Evolutionary conservation across 331 rosid species (phyloP).

Genomic region (Acacia pycnantha): DNA sequence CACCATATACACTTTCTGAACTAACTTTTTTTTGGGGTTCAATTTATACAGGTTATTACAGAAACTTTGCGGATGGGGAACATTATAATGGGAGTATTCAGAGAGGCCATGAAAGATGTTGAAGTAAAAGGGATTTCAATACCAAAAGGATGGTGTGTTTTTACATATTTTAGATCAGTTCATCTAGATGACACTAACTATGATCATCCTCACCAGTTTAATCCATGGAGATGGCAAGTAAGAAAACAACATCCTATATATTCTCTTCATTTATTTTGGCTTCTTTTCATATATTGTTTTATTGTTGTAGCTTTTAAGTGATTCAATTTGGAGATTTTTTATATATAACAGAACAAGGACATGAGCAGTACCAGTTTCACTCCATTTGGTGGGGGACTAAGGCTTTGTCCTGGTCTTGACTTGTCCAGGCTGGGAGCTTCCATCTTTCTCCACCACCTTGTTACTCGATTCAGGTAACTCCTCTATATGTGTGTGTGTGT

Average conservation of each 20-base stretch:
- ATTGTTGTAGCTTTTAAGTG: slow-evolving; percentile 15
- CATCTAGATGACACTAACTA: slow-evolving; percentile 84
- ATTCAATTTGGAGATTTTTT: slow-evolving; percentile 18
- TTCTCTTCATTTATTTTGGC: not conserved
- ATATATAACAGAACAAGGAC: slow-evolving; percentile 62
- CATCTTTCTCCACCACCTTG: slow-evolving; percentile 81
- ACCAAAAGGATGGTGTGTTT: slow-evolving; percentile 90
- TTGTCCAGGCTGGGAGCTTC: slow-evolving; percentile 96
- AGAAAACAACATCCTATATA: slow-evolving; percentile 27
- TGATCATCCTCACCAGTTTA: slow-evolving; percentile 75
- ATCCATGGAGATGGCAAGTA: slow-evolving; percentile 99
- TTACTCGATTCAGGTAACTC: slow-evolving; percentile 78
- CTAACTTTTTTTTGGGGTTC: not conserved
- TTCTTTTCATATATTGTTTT: not conserved
- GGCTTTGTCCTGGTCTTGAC: slow-evolving; percentile 97
- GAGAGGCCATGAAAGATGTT: slow-evolving; percentile 87
- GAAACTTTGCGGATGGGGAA: slow-evolving; percentile 90
- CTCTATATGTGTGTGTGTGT: not conserved
- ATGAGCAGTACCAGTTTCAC: slow-evolving; percentile 69
- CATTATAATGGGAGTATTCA: slow-evolving; percentile 77
- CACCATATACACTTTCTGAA: not conserved
- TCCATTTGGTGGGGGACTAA: slow-evolving; percentile 98
- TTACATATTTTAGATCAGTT: slow-evolving; percentile 82
- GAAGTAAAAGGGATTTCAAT: slow-evolving; percentile 80
- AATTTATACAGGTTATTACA: slow-evolving; percentile 64